Evolutionary conservation across 2,329 filamentous ascomycete genomes (phyloP).

Genomic region (Thermothelomyces thermophilus): DNA sequence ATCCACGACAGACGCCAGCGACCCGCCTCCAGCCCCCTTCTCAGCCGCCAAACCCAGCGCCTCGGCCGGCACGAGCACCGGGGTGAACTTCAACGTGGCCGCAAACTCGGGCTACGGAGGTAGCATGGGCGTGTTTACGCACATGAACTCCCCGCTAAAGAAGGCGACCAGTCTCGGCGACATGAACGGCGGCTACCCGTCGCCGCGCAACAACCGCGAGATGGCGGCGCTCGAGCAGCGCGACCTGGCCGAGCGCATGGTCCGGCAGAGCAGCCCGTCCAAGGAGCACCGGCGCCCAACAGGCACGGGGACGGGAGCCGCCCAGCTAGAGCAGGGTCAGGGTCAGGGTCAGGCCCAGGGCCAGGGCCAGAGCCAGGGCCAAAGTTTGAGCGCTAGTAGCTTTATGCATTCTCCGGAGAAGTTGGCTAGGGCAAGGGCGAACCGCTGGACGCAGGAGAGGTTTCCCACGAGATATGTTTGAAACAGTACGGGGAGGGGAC

Average conservation of each 20-base stretch:
- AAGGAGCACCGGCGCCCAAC: constrained; percentile 31
- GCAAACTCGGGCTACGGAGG: constrained; percentile 49
- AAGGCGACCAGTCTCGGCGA: constrained; percentile 64
- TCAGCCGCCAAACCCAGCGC: constrained; percentile 24
- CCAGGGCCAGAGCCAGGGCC: background rate
- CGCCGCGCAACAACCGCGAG: constrained; percentile 54
- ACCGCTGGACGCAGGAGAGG: constrained; percentile 35
- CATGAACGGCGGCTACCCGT: constrained; percentile 37
- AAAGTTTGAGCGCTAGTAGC: background rate
- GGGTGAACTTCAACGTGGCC: constrained; percentile 1
- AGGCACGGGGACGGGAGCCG: background rate
- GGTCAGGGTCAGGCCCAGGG: background rate
- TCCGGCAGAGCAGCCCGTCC: constrained; percentile 36
- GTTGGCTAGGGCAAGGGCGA: constrained; percentile 34
- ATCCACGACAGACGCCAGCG: background rate
- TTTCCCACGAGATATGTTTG: constrained; percentile 31
- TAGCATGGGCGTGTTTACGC: constrained; percentile 71
- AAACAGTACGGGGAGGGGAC: background rate
- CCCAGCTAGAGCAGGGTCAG: constrained; percentile 1
- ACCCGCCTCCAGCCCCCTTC: constrained; percentile 1
- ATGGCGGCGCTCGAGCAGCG: constrained; percentile 54
- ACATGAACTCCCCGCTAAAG: constrained; percentile 75
- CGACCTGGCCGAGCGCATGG: constrained; percentile 29
- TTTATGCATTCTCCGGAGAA: constrained; percentile 30
- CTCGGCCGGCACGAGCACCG: constrained; percentile 20